These are phyloP conservation scores for Lepiota subincarnata DNA, from an alignment of 768 basidiomycete genomes.

Conservation along the genomic window DNA sequence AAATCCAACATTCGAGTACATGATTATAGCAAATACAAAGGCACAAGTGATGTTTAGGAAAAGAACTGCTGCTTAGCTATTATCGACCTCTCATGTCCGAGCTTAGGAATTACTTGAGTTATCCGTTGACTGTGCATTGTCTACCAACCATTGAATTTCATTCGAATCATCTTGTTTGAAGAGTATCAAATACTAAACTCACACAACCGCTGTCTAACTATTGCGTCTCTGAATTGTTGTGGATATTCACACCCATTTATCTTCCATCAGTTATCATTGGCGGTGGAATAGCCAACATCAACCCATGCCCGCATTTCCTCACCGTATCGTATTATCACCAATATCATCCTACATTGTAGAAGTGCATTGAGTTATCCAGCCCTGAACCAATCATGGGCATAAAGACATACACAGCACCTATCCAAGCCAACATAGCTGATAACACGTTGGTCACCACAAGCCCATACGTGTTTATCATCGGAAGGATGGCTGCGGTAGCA, in stretches of 20 bases:
- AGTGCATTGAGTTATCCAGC: slow-evolving; percentile 8
- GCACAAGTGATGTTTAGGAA: slow-evolving; percentile 15
- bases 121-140: too few species aligned
- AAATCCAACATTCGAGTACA: background rate
- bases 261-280: slow-evolving; percentile 24
- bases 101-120: too few species aligned
- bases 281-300: slow-evolving; percentile 52
- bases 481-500: slow-evolving; percentile 43
- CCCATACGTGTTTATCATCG: slow-evolving; percentile 50
- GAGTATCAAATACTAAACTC: too few species aligned
- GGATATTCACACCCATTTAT: too few species aligned
- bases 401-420: slow-evolving; percentile 49
- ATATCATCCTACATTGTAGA: slow-evolving; percentile 40
- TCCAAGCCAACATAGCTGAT: slow-evolving; percentile 40
- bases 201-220: too few species aligned
- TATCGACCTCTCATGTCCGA: too few species aligned
- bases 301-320: slow-evolving; percentile 51
- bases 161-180: too few species aligned
- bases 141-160: too few species aligned
- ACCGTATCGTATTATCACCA: slow-evolving; percentile 33
- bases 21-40: slow-evolving; percentile 1
- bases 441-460: slow-evolving; percentile 44
- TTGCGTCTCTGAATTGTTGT: too few species aligned
- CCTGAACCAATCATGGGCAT: background rate
- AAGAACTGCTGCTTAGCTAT: background rate